These are phyloP conservation scores for Cercospora sesami DNA, from an alignment of 2,329 filamentous ascomycete genomes.

Conservation along the genomic window DNA sequence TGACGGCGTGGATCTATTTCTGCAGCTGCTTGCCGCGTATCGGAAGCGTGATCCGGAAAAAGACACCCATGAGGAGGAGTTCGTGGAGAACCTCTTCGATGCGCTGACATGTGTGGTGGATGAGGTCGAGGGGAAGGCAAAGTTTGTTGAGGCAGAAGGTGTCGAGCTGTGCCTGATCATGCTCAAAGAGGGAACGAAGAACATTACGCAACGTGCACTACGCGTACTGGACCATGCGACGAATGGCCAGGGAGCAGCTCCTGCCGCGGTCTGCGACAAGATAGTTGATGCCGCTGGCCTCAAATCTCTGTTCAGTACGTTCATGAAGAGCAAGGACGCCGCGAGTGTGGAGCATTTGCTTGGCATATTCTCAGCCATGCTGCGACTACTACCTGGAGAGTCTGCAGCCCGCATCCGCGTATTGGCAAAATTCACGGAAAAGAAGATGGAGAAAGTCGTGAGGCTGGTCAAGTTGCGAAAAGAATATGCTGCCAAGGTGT, in stretches of 20 bases:
- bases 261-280: conserved; percentile 65
- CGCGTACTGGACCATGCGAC: conserved; percentile 82
- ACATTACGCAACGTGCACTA: conserved; percentile 71
- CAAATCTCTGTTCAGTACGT: conserved; percentile 80
- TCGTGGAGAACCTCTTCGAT: conserved; percentile 91
- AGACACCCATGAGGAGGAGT: conserved; percentile 88
- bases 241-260: conserved; percentile 52
- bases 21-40: conserved; percentile 82
- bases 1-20: conserved; percentile 74
- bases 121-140: conserved; percentile 70
- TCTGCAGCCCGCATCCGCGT: conserved; percentile 77
- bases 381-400: conserved; percentile 75
- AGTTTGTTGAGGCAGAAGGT: conserved; percentile 86
- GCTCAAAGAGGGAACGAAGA: conserved; percentile 83
- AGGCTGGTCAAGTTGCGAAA: conserved; percentile 70
- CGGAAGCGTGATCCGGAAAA: conserved; percentile 81
- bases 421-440: conserved; percentile 93
- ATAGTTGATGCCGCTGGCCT: conserved; percentile 82
- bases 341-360: conserved; percentile 75
- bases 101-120: conserved; percentile 78
- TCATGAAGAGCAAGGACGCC: conserved; percentile 76
- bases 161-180: conserved; percentile 90
- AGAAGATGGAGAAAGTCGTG: conserved; percentile 80
- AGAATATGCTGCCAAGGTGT: conserved; percentile 66
- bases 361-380: conserved; percentile 77